Base-by-base conservation (phyloP, 2,329 filamentous ascomycete genomes). In the Cytospora chrysosperma region DNA sequence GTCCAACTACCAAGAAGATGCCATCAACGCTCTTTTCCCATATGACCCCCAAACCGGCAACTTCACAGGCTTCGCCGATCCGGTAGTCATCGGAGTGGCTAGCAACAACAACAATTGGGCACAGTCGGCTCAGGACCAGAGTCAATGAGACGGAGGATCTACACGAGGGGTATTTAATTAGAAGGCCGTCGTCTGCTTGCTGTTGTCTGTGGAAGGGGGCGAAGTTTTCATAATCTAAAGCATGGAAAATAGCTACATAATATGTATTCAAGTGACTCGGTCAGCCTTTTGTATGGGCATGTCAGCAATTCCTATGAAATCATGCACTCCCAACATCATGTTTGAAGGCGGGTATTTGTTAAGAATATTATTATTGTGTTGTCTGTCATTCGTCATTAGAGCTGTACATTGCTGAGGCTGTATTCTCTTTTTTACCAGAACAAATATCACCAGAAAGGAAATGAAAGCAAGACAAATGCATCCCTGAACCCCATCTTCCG, bases 11-110 rank as follows among this genome's bases (percentile, higher is more conserved):
- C 63, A 59, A 13, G 63, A 72, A 66, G 67, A 70, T 4, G 61
- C 62, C 28, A 54, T 72, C 19, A 62, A 70, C 19, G 57, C 51
- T 17, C 58, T 72, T 24, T 72, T 72, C 51, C 68, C 67, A 4
- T 63, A 62, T 2, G 70, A 72, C 56, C 71, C 71, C n/a, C 61
- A 69, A 15, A 71, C 71, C 6, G 71, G 71, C 19, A 67, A 69
- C 34, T 61, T 71, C 19, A 59, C 51, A 21, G 65, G 62, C n/a
- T 66, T 66, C n/a, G 62, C 53, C 17, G 50, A 59, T 43, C 62
- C 62, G 30, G 52, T 60, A 47, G 37, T 40, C 10, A 34, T 59
- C 7, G 51, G 40, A 4, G 49, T 32, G 15, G 47, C 34, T 24
- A 27, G 43, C 12, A 56, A 52, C 12, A 56, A 43, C 19, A 50